phyloP scores from a whole-genome alignment of 306 rosid species.

The Phaseolus lunatus region DNA sequence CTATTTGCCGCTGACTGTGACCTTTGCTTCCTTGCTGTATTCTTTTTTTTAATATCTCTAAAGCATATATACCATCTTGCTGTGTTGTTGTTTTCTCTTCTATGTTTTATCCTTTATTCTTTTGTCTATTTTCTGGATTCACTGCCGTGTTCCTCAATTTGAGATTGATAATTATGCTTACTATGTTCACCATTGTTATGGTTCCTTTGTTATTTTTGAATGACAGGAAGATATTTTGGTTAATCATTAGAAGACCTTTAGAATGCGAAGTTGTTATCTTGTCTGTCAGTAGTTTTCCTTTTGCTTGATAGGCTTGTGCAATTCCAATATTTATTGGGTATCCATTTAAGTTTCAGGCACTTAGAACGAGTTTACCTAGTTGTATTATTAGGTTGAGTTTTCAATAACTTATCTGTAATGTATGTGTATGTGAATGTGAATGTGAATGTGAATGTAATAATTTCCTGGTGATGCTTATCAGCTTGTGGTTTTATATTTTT shows the following conservation, averaged over 20 bases:
- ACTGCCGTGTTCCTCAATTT: no score
- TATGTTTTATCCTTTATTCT: not conserved
- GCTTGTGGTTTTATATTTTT: conserved; percentile 5
- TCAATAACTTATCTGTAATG: not conserved
- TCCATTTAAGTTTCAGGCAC: not conserved
- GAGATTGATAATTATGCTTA: no score
- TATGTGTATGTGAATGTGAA: conserved; percentile 8
- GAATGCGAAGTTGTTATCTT: not conserved
- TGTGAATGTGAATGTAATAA: conserved; percentile 1
- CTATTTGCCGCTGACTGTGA: no score
- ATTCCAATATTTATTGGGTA: not conserved
- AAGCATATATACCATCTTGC: no score
- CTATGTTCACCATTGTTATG: no score
- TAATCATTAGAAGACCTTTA: conserved; percentile 2
- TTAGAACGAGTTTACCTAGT: not conserved
- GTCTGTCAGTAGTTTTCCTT: not conserved
- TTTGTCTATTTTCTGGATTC: no score
- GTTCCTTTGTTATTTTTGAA: conserved; percentile 7
- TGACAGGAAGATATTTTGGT: not conserved
- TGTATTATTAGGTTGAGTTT: not conserved
- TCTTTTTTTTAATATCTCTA: no score
- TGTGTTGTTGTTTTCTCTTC: not conserved
- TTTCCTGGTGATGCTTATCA: conserved; percentile 18
- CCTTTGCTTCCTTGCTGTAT: no score
- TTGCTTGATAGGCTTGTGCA: not conserved